Evolutionary conservation across 179 eudicot species (phyloP).

Genomic region (Actinidia polygama): DNA sequence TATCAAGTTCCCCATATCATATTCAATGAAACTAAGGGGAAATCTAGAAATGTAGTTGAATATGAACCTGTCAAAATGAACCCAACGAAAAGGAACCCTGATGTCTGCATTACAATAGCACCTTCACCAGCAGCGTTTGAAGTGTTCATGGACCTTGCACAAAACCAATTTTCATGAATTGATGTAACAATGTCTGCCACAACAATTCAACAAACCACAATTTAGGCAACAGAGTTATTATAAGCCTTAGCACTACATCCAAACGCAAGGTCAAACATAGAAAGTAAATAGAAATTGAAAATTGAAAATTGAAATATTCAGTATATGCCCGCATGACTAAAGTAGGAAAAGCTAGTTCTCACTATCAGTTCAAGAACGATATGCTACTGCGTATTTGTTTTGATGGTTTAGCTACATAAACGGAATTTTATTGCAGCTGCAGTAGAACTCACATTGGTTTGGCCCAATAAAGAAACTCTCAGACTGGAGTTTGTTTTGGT

Average conservation of each 20-base stretch:
- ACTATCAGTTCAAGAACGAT: background rate
- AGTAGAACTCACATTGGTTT: constrained; percentile 74
- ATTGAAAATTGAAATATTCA: background rate
- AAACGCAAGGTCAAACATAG: background rate
- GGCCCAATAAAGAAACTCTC: constrained; percentile 78
- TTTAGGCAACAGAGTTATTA: background rate
- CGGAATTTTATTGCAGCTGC: background rate
- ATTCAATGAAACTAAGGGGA: background rate
- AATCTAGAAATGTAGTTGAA: background rate
- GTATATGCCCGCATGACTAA: background rate
- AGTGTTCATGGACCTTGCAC: constrained; percentile 84
- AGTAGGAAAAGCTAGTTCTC: background rate
- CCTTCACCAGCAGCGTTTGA: constrained; percentile 87
- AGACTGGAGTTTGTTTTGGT: constrained; percentile 64
- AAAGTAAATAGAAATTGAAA: background rate
- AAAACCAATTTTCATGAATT: constrained; percentile 86
- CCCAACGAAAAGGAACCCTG: constrained; percentile 71
- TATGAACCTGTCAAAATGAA: background rate
- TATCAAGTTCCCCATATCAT: background rate
- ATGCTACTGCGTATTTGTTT: background rate
- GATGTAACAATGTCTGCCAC: constrained; percentile 82
- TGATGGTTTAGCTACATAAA: background rate
- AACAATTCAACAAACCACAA: background rate
- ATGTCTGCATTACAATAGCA: constrained; percentile 71
- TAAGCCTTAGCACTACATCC: background rate